Evolutionary conservation across 495 filamentous ascomycete genomes (phyloP).

Genomic region (Daldinia loculata): DNA sequence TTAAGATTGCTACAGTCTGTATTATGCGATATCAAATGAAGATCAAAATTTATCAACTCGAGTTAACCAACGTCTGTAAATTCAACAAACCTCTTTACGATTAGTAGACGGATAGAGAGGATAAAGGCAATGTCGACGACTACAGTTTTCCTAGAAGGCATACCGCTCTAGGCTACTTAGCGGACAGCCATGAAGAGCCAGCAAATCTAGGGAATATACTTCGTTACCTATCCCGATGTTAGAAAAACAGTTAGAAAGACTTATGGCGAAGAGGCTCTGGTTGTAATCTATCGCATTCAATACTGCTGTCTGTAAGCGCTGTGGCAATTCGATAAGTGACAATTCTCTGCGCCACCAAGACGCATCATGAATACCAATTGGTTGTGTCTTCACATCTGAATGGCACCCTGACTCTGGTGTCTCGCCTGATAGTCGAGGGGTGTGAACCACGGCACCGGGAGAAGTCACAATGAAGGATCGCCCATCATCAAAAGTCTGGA

Average conservation of each 20-base stretch:
- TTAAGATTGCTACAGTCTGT: not conserved
- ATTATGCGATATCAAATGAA: not conserved
- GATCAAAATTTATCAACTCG: not conserved
- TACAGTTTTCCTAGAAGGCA: not conserved
- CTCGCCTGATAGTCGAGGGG: constrained; percentile 18
- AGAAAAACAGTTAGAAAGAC: not conserved
- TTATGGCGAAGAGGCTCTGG: not conserved
- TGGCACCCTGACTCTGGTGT: constrained; percentile 28
- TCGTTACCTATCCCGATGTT: not conserved
- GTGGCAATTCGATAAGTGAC: constrained; percentile 10
- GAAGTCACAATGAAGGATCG: constrained; percentile 7
- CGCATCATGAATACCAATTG: constrained; percentile 20
- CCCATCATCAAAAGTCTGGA: constrained; percentile 8
- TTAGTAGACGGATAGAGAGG: not conserved
- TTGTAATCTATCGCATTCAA: constrained; percentile 3
- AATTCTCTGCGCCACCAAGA: constrained; percentile 23
- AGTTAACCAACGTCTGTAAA: not conserved
- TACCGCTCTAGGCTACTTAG: not conserved
- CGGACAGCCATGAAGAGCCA: not conserved
- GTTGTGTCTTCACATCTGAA: constrained; percentile 16
- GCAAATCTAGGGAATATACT: not conserved
- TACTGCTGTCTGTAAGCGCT: constrained; percentile 18
- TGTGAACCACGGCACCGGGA: constrained; percentile 32
- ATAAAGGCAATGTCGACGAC: not conserved
- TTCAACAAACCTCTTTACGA: not conserved